Evolutionary conservation across 805 yeast genomes (phyloP), one percentile per base, ranked within the genome.

Genomic region (Starmerella cellae): DNA sequence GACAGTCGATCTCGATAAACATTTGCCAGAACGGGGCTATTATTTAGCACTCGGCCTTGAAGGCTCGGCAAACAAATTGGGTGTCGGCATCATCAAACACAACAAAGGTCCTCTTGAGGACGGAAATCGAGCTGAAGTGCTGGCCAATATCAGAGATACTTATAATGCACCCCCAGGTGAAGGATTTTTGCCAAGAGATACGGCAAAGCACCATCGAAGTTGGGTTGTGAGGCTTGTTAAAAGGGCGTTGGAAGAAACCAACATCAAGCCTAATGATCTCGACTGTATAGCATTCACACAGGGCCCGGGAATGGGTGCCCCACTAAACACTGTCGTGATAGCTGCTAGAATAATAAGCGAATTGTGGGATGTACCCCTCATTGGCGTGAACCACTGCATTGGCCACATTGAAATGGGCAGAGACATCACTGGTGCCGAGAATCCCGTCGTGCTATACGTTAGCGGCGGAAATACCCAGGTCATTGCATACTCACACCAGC

Each of bases 241-340:
- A 52, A 55, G 55, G 24, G 80, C 97, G 0, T 55, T 91, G 33
- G 58, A 59, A 2, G 87, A 78, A 33, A 79, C 93, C 1, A 60
- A 63, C 0, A 55, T 83, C 5, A 51, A 54, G 1, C 62, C 64
- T 11, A 28, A 49, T 1, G 66, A 64, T 8, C 49, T 66, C 24
- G 67, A 65, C 46, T 65, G 69, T 48, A 81, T 91, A 38, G 84
- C 95, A 60, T 91, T 91, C 60, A 91, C 98, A 1, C 93, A 82
- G 61, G 98, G 98, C 4, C 99, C 98, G 0, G 99, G 99, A 1
- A 91, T 91, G 97, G 99, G 99, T 2, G 97, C 97, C 1, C 99
- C 99, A 0, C 64, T 91, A 41, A 94, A 91, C 54, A 76, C 88
- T 43, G 95, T 85, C 31, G 97, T 80, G 2, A 69, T 91, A 38